Base-by-base conservation (phyloP, 164 flowering plant species). In the Platanus orientalis region DNA sequence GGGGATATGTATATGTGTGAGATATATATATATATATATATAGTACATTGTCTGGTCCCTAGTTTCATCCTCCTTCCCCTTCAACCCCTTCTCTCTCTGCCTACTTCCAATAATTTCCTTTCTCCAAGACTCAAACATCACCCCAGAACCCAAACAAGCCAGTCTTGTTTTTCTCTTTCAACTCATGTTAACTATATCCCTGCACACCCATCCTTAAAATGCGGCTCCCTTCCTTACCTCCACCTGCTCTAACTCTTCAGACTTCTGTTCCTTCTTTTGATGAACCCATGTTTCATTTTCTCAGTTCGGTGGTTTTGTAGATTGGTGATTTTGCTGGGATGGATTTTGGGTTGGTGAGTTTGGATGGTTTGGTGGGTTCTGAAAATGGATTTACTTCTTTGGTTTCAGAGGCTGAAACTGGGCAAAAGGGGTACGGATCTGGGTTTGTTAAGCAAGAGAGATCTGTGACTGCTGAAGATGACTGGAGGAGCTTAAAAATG, bases 271-370 rank as follows among this genome's bases (percentile, higher is more conserved):
- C 48, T 48, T 47, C 60, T 13, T 28, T 49, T 39, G 39, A 27
- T 57, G 66, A 66, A 44, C 71, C 64, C 66, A 73, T 67, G 66
- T 62, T 61, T 60, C 75, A 19, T 64, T 62, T 63, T 19, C 64
- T 68, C 48, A 26, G 23, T 56, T 26, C n/a, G 39, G 64, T 62
- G 34, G 30, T 66, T 64, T 53, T 76, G 58, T 69, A 60, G 58
- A 16, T 61, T 56, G 57, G 44, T 49, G n/a, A n/a, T n/a, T n/a
- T n/a, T n/a, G n/a, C n/a, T n/a, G 13, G 61, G 48, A 88, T 88
- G 95, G 89, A 85, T 74, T 81, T 83, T 73, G 88, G 82, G 57
- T 56, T 76, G 48, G 71, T 78, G 76, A 75, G 84, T 63, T 74
- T 78, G 48, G 84, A 81, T 60, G 87, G 84, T 50, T 40, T 73